Evolutionary conservation across 164 flowering plant species (phyloP).

Genomic region (Warburgia ugandensis): DNA sequence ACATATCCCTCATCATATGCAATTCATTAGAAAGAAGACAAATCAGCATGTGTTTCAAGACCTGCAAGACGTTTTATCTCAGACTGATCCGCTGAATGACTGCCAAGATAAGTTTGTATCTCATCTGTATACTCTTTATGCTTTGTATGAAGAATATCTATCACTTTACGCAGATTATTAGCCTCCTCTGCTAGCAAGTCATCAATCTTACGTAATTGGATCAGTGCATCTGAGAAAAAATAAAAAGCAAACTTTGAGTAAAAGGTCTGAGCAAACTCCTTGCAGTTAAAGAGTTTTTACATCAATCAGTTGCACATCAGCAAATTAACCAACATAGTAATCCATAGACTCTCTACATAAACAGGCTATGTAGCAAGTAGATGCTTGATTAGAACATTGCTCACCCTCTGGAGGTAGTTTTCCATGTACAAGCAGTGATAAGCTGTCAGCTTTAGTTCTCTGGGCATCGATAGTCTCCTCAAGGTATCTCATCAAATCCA

Average conservation of each 20-base stretch:
- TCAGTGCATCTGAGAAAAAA: conserved; percentile 48
- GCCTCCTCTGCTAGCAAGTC: conserved; percentile 66
- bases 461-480: conserved; percentile 50
- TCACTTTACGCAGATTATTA: conserved; percentile 38
- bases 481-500: conserved; percentile 48
- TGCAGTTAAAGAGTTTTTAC: background rate
- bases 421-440: conserved; percentile 37
- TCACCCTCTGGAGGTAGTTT: conserved; percentile 68
- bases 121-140: conserved; percentile 60
- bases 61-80: conserved; percentile 83
- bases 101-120: conserved; percentile 40
- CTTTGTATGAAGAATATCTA: conserved; percentile 59
- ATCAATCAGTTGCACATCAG: no score
- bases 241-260: background rate
- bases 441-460: conserved; percentile 37
- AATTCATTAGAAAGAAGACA: no score
- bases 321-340: no score
- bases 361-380: no score
- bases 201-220: conserved; percentile 51
- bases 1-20: no score
- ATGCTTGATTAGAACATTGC: conserved; percentile 17
- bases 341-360: no score
- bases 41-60: conserved; percentile 16
- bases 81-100: conserved; percentile 45
- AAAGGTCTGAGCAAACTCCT: background rate